Conservation (phyloP, 768 basidiomycete genomes). For the Phylloporus sp. region DNA sequence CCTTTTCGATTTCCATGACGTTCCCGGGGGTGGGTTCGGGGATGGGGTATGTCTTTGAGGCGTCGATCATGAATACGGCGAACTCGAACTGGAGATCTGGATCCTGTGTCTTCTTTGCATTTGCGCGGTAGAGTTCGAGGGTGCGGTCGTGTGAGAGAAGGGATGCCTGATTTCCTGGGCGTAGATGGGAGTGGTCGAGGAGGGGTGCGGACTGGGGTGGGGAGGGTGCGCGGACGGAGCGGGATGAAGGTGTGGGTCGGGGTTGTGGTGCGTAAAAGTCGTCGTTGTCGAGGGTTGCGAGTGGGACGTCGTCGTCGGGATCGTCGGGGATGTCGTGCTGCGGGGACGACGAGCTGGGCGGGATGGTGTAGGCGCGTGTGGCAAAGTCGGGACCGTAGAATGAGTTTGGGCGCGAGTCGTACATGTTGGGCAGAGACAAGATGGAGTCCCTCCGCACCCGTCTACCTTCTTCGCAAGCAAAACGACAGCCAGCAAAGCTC, state of each 20-base stretch:
- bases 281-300: constrained; percentile 34
- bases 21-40: constrained; percentile 66
- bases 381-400: constrained; percentile 30
- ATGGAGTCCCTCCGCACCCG: constrained; percentile 57
- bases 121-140: constrained; percentile 92
- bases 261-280: constrained; percentile 34
- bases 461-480: constrained; percentile 44
- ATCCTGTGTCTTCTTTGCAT: constrained; percentile 98
- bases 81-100: constrained; percentile 98
- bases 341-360: constrained; percentile 20
- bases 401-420: constrained; percentile 33
- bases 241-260: constrained; percentile 40
- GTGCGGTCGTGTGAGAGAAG: constrained; percentile 94
- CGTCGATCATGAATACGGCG: constrained; percentile 97
- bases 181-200: constrained; percentile 88
- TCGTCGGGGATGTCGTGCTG: constrained; percentile 34
- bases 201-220: constrained; percentile 58
- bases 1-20: constrained; percentile 75
- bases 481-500: constrained; percentile 30
- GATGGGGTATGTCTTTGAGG: constrained; percentile 83
- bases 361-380: neutral
- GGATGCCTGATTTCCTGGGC: constrained; percentile 88
- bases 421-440: constrained; percentile 26
- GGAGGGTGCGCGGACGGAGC: constrained; percentile 62
- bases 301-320: constrained; percentile 40